These are phyloP conservation scores for Fusarium sp. DNA, from an alignment of 2,329 filamentous ascomycete species.

Conservation along the genomic window DNA sequence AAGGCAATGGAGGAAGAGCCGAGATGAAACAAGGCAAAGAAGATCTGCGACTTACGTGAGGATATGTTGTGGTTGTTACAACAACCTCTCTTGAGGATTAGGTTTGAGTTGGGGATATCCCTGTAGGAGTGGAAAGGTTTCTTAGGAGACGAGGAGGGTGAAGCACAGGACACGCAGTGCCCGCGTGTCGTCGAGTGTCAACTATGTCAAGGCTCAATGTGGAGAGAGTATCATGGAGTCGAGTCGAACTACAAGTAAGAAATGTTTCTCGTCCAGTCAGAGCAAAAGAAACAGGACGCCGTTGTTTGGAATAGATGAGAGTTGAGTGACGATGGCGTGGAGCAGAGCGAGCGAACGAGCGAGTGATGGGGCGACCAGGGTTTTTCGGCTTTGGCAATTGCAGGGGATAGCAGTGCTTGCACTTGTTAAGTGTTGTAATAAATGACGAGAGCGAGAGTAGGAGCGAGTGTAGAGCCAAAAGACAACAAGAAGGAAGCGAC, in stretches of 20 bases:
- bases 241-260: slow-evolving; percentile 19
- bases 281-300: slow-evolving; percentile 30
- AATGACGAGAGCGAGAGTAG: slow-evolving; percentile 24
- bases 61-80: slow-evolving; percentile 42
- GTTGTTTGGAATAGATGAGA: slow-evolving; percentile 42
- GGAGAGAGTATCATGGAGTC: slow-evolving; percentile 37
- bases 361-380: slow-evolving; percentile 35
- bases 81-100: slow-evolving; percentile 39
- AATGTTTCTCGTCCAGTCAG: slow-evolving; percentile 27
- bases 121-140: slow-evolving; percentile 42
- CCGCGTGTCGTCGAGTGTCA: slow-evolving; percentile 20
- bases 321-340: slow-evolving; percentile 33
- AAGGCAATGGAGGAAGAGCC: slow-evolving; percentile 2
- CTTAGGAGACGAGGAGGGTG: slow-evolving; percentile 40
- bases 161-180: slow-evolving; percentile 34
- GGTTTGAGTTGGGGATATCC: slow-evolving; percentile 42
- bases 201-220: slow-evolving; percentile 33
- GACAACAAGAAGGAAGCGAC: slow-evolving; percentile 24
- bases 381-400: slow-evolving; percentile 33
- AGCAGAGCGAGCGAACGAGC: slow-evolving; percentile 35
- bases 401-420: slow-evolving; percentile 23
- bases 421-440: slow-evolving; percentile 16
- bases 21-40: slow-evolving; percentile 11
- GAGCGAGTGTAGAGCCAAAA: slow-evolving; percentile 20
- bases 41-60: slow-evolving; percentile 39